These are phyloP conservation scores for Aspergillus bridgeri DNA, from an alignment of 495 filamentous ascomycete genomes.

Conservation along the genomic window DNA sequence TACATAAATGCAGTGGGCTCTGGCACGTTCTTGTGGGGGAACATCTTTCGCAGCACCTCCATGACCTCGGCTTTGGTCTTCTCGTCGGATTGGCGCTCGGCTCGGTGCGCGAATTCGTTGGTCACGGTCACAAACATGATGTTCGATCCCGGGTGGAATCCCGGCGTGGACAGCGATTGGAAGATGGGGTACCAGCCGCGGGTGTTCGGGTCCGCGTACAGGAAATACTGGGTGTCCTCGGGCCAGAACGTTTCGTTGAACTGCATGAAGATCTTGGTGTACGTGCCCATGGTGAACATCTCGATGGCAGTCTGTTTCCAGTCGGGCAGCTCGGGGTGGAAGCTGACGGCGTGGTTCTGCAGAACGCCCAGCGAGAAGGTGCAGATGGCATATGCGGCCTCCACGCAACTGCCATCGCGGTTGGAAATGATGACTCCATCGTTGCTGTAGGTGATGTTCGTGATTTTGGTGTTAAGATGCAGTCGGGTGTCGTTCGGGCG, in stretches of 20 bases:
- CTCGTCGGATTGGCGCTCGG: constrained; percentile 61
- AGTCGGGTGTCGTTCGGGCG: constrained; percentile 54
- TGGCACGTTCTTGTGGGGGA: constrained; percentile 55
- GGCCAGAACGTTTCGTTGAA: constrained; percentile 74
- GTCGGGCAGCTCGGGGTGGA: constrained; percentile 56
- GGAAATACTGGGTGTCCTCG: constrained; percentile 60
- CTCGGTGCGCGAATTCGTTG: constrained; percentile 54
- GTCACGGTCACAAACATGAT: constrained; percentile 73
- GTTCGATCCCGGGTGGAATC: constrained; percentile 60
- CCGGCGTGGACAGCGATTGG: constrained; percentile 59
- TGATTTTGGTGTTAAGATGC: constrained; percentile 57
- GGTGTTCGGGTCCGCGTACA: constrained; percentile 61
- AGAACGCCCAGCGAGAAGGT: constrained; percentile 68
- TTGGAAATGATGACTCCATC: constrained; percentile 56
- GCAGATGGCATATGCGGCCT: constrained; percentile 56
- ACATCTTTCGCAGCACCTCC: constrained; percentile 63
- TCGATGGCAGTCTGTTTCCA: constrained; percentile 68
- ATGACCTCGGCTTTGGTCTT: constrained; percentile 59
- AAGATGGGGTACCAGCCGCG: constrained; percentile 70
- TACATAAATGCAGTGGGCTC: constrained; percentile 68
- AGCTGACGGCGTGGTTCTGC: constrained; percentile 59
- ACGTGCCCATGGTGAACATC: constrained; percentile 69
- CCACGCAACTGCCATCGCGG: constrained; percentile 54
- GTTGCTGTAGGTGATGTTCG: constrained; percentile 52
- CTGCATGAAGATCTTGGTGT: constrained; percentile 76